phyloP scores from a whole-genome alignment of 257 asterid genomes.

The Buddleja alternifolia region DNA sequence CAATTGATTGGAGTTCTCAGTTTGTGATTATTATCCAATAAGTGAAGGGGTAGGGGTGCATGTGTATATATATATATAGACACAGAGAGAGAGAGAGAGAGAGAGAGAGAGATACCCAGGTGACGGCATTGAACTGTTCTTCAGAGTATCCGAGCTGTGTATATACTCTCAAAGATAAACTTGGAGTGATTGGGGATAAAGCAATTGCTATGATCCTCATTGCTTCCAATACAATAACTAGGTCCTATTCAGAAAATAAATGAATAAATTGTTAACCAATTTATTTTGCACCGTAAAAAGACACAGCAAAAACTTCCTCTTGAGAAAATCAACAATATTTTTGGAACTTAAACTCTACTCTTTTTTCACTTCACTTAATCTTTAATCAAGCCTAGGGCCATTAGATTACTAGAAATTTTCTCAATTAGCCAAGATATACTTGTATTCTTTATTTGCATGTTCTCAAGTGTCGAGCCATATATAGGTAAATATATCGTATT shows the following conservation, averaged over 20 bases:
- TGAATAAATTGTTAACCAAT: neutral
- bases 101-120: constrained; percentile 66
- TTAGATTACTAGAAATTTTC: no score
- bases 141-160: constrained; percentile 87
- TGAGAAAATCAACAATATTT: constrained; percentile 2
- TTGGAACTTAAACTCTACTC: no score
- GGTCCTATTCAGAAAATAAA: constrained; percentile 53
- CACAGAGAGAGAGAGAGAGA: constrained; percentile 27
- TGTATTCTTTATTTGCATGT: no score
- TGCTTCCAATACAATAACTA: constrained; percentile 75
- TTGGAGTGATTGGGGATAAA: constrained; percentile 81
- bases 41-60: neutral
- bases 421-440: no score
- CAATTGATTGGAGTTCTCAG: no score
- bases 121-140: constrained; percentile 68
- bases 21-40: no score
- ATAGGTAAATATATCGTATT: neutral
- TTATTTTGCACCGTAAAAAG: neutral
- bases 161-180: constrained; percentile 69
- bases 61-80: neutral
- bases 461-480: no score
- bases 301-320: neutral
- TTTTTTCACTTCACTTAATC: neutral
- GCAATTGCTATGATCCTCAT: constrained; percentile 83
- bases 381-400: neutral